Percentiles rank a stretch among this genome's conserved stretches.
These are phyloP conservation scores for Aspergillus mulundensis DNA, from an alignment of 495 filamentous ascomycete species.

Conservation along the genomic window DNA sequence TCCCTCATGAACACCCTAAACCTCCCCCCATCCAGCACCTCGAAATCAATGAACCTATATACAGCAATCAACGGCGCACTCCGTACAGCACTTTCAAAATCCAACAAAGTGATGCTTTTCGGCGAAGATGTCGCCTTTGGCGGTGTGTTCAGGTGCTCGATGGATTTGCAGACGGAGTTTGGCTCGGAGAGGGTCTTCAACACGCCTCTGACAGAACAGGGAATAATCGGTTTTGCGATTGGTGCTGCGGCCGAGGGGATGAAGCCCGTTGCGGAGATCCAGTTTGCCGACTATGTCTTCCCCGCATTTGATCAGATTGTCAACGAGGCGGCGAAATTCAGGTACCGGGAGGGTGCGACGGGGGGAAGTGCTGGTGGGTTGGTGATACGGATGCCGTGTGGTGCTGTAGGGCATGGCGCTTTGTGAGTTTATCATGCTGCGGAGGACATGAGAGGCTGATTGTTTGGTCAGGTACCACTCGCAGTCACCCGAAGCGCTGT, in stretches of 20 bases:
- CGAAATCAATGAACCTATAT: slow-evolving; percentile 85
- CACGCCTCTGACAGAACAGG: slow-evolving; percentile 90
- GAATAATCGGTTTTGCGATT: slow-evolving; percentile 90
- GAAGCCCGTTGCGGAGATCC: slow-evolving; percentile 92
- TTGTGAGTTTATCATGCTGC: slow-evolving; percentile 48
- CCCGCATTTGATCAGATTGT: slow-evolving; percentile 97
- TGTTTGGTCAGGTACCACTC: slow-evolving; percentile 68
- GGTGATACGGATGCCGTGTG: slow-evolving; percentile 91
- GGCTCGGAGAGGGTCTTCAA: slow-evolving; percentile 92
- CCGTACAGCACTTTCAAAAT: slow-evolving; percentile 71
- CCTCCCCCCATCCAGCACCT: slow-evolving; percentile 62
- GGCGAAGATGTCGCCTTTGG: slow-evolving; percentile 97
- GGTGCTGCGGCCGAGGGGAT: slow-evolving; percentile 87
- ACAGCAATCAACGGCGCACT: slow-evolving; percentile 90
- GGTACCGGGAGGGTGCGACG: slow-evolving; percentile 77
- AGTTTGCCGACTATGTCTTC: slow-evolving; percentile 97
- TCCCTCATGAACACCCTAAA: slow-evolving; percentile 61
- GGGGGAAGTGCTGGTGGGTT: slow-evolving; percentile 69
- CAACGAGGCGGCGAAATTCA: slow-evolving; percentile 91
- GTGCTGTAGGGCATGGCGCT: slow-evolving; percentile 92
- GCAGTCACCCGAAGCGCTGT: slow-evolving; percentile 88
- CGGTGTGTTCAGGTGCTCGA: slow-evolving; percentile 92
- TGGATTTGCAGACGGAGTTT: slow-evolving; percentile 82
- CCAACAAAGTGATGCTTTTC: slow-evolving; percentile 85
- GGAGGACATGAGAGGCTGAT: background rate